Conservation (phyloP, 2,329 filamentous ascomycete species). For the Sphaerostilbella broomeana region DNA sequence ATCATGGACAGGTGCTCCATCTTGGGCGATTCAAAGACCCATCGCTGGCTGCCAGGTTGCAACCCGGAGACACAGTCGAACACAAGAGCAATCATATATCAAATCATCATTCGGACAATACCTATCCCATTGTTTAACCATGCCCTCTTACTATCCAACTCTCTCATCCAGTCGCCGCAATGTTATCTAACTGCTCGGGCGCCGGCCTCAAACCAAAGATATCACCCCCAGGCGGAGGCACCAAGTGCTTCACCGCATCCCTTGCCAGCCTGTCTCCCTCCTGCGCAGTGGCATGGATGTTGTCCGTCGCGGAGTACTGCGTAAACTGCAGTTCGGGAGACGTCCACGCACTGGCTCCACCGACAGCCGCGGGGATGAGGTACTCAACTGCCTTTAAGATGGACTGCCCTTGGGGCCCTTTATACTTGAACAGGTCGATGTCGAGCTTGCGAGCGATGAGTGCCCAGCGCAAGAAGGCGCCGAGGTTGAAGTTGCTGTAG, state of each 20-base stretch:
- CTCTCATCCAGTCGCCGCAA: constrained; percentile 11
- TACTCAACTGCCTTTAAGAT: constrained; percentile 19
- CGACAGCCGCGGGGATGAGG: constrained; percentile 19
- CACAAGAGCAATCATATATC: constrained; percentile 35
- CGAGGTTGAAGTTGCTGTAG: constrained; percentile 23
- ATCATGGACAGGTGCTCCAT: constrained; percentile 55
- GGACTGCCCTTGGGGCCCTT: constrained; percentile 18
- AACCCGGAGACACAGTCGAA: constrained; percentile 28
- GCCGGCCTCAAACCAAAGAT: constrained; percentile 21
- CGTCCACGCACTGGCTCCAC: constrained; percentile 15
- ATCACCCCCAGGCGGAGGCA: constrained; percentile 20
- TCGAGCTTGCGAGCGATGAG: constrained; percentile 18
- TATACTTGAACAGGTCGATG: constrained; percentile 19
- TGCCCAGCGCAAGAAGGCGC: constrained; percentile 15
- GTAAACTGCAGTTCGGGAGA: constrained; percentile 19
- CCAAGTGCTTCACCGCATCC: constrained; percentile 10
- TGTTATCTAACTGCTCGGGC: constrained; percentile 22
- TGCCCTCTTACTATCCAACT: neutral
- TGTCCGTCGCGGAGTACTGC: constrained; percentile 21
- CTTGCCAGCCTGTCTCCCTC: constrained; percentile 18
- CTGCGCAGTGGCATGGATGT: constrained; percentile 19
- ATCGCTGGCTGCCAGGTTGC: constrained; percentile 27
- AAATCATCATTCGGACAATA: neutral
- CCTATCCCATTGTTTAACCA: no score
- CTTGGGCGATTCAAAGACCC: constrained; percentile 49